Evolutionary conservation across 2,329 filamentous ascomycete species (phyloP), one percentile per base, ranked within the genome.

Genomic region (Colletotrichum godetiae): DNA sequence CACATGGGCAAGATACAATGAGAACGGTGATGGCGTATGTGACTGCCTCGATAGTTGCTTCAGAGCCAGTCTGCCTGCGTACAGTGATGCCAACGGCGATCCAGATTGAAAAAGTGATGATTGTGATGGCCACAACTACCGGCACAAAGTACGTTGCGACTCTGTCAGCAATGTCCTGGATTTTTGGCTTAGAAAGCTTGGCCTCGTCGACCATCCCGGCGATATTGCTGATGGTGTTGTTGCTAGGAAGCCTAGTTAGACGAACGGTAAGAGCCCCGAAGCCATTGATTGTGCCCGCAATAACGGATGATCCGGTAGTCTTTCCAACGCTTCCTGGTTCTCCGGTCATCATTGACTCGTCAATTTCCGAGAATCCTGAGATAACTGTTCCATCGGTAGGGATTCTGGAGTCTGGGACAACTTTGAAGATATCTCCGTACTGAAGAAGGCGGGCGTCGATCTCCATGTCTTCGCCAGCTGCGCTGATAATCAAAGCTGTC

Each of bases 281-380:
- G 1, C 90, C 88, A 77, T 95, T 95, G 62, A 92, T 84, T 0
- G 92, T 90, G 0, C 93, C 93, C 2, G 94, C 93, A 69, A 94
- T 88, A 1, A 95, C 86, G 0, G 76, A 61, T 1, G 87, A 88
- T 0, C 87, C 87, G 0, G 81, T 64, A 0, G 80, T 74, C 78
- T 95, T 95, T 5, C 85, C 84, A 0, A 94, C 87, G 0, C 89
- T 90, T 0, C 81, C 81, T 0, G 89, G 86, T 78, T 97, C 94
- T 0, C 94, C 94, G 0, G 94, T 96, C 10, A 96, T 81, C 90
- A 94, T 93, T 0, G 93, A 94, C 79, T 96, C 94, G 77, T 96
- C 89, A 0, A 95, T 86, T 72, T 94, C 93, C 0, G 90, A 92
- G 0, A 82, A 84, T 0, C 94, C 94, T 2, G 83, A 82, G 0